phyloP scores from a whole-genome alignment of 495 filamentous ascomycete species.

The Tuber borchii region DNA sequence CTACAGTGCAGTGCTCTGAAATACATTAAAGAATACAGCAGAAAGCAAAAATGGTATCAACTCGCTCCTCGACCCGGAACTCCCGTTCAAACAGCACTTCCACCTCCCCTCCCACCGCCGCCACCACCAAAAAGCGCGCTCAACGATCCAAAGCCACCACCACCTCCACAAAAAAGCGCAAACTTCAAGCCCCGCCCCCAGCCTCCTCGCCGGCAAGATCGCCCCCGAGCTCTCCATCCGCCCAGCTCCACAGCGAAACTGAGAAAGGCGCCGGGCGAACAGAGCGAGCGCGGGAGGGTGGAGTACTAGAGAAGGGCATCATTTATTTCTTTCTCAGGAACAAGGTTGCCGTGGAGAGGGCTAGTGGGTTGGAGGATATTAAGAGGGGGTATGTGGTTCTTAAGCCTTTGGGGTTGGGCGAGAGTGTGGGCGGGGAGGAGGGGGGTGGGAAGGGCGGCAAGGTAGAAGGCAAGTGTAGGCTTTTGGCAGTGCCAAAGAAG shows the following conservation, averaged over 20 bases:
- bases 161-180: conserved; percentile 10
- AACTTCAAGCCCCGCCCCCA: not conserved
- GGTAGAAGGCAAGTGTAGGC: conserved; percentile 59
- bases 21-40: not conserved
- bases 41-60: not conserved
- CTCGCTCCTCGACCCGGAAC: not conserved
- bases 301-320: conserved; percentile 78
- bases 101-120: conserved; percentile 13
- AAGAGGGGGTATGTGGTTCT: conserved; percentile 77
- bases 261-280: not conserved
- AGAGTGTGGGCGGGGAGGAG: conserved; percentile 51
- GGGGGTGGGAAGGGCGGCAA: conserved; percentile 52
- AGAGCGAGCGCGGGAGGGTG: conserved; percentile 38
- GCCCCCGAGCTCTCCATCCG: not conserved
- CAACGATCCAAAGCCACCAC: not conserved
- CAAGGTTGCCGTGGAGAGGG: conserved; percentile 66
- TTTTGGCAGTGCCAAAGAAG: conserved; percentile 82
- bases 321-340: conserved; percentile 90
- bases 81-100: not conserved
- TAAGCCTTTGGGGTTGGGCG: conserved; percentile 63
- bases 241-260: conserved; percentile 8
- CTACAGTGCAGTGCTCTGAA: not conserved
- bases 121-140: conserved; percentile 16
- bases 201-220: not conserved
- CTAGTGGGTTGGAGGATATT: conserved; percentile 63